phyloP scores from a whole-genome alignment of 31 red algal genomes.

The Bonnemaisonia californica region DNA sequence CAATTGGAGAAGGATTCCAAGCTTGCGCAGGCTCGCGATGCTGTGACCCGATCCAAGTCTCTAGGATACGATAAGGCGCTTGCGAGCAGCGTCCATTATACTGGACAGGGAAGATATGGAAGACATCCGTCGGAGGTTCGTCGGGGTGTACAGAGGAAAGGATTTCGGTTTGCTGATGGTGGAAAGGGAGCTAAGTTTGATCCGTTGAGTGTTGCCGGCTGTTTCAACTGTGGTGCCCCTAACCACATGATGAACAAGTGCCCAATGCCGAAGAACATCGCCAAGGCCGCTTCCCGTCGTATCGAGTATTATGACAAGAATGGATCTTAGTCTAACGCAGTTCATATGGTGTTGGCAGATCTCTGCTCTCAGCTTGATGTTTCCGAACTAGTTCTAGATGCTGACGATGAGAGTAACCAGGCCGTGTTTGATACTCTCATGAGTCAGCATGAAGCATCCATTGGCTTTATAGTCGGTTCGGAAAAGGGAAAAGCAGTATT shows the following conservation, averaged over 20 bases:
- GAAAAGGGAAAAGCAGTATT: too few relatives aligned
- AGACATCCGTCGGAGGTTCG: background rate
- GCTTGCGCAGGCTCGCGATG: background rate
- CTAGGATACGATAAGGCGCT: background rate
- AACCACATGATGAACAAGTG: conserved; percentile 25
- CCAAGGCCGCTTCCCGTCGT: background rate
- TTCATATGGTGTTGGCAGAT: background rate
- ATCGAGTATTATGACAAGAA: conserved; percentile 31
- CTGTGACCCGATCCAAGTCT: background rate
- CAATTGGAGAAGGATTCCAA: conserved; percentile 14
- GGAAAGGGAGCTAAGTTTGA: too few relatives aligned
- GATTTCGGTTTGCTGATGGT: too few relatives aligned
- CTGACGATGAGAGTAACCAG: background rate
- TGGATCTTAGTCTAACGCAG: background rate
- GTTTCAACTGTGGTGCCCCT: conserved; percentile 24
- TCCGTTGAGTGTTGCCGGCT: background rate
- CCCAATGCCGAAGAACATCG: background rate
- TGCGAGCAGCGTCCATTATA: background rate
- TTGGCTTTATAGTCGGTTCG: too few relatives aligned
- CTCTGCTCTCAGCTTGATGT: background rate
- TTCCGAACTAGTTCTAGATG: background rate
- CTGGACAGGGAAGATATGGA: background rate
- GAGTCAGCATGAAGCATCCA: background rate
- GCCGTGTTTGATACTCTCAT: background rate
- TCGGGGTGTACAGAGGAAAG: too few relatives aligned